Evolutionary conservation across 345 rosid species (phyloP).

Genomic region (Pistacia atlantica): DNA sequence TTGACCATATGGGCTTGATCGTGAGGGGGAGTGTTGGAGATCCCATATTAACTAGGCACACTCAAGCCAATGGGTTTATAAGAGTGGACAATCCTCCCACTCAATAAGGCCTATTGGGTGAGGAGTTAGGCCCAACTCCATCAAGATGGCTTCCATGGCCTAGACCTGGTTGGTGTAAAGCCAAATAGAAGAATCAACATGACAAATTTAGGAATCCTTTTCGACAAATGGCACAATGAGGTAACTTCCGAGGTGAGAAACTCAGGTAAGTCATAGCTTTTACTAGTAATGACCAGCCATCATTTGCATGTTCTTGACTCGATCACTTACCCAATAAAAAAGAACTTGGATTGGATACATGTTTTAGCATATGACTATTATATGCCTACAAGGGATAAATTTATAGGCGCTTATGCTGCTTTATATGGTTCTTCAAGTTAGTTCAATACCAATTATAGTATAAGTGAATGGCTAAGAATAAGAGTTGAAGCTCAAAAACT

Average conservation of each 20-base stretch:
- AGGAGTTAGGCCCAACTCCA: too few species aligned
- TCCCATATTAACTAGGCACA: too few species aligned
- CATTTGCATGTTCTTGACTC: background rate
- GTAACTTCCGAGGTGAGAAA: conserved; percentile 7
- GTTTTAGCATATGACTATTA: conserved; percentile 20
- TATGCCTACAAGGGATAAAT: conserved; percentile 10
- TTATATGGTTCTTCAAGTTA: conserved; percentile 20
- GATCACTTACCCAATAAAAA: background rate
- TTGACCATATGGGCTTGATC: too few species aligned
- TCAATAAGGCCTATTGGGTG: too few species aligned
- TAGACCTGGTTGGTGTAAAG: background rate
- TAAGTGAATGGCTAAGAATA: background rate
- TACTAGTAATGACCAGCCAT: conserved; percentile 7
- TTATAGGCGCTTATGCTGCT: conserved; percentile 27
- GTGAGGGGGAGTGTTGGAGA: too few species aligned
- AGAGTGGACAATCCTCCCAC: too few species aligned
- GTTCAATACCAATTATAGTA: conserved; percentile 17
- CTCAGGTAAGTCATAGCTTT: conserved; percentile 19
- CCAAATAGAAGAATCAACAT: background rate
- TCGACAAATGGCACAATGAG: conserved; percentile 14
- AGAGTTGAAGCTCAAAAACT: conserved; percentile 23
- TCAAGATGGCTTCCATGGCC: background rate
- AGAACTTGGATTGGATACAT: conserved; percentile 30
- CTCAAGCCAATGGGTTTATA: too few species aligned
- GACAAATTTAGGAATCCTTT: background rate